Evolutionary conservation across 2,329 filamentous ascomycete species (phyloP).

Genomic region (Xylariaceae sp.): DNA sequence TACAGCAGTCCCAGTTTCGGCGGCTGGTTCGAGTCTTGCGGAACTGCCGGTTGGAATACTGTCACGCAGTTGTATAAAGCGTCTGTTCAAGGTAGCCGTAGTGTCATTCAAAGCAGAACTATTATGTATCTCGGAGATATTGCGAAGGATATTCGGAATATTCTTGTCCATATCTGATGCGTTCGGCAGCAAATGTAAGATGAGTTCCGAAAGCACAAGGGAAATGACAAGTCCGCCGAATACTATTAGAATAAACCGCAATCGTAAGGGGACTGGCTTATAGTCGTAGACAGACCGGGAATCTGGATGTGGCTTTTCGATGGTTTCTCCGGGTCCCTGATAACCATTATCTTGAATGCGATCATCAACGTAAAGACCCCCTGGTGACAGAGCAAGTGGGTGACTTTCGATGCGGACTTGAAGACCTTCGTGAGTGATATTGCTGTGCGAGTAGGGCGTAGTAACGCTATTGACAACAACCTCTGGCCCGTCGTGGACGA

Average conservation of each 20-base stretch:
- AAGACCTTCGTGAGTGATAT: constrained; percentile 19
- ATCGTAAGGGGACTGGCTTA: constrained; percentile 22
- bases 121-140: constrained; percentile 18
- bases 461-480: neutral
- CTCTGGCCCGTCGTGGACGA: constrained; percentile 21
- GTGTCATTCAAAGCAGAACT: constrained; percentile 9
- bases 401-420: constrained; percentile 19
- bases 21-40: neutral
- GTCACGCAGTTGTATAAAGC: constrained; percentile 14
- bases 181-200: constrained; percentile 28
- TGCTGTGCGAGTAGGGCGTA: constrained; percentile 12
- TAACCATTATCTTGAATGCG: constrained; percentile 18
- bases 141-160: constrained; percentile 11
- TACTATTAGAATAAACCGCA: constrained; percentile 17
- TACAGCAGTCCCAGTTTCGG: neutral
- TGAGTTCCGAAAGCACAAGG: constrained; percentile 26
- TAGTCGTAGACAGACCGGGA: constrained; percentile 21
- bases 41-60: constrained; percentile 1
- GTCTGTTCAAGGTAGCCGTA: neutral
- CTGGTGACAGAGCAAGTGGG: constrained; percentile 13
- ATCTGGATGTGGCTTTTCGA: constrained; percentile 14
- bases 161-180: constrained; percentile 7
- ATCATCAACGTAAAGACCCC: constrained; percentile 19
- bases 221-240: constrained; percentile 20
- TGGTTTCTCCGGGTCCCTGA: constrained; percentile 21